Percentiles rank a stretch among this genome's conserved stretches.
phyloP scores from a whole-genome alignment of 495 filamentous ascomycete genomes.

The Hypoxylon crocopeplum region DNA sequence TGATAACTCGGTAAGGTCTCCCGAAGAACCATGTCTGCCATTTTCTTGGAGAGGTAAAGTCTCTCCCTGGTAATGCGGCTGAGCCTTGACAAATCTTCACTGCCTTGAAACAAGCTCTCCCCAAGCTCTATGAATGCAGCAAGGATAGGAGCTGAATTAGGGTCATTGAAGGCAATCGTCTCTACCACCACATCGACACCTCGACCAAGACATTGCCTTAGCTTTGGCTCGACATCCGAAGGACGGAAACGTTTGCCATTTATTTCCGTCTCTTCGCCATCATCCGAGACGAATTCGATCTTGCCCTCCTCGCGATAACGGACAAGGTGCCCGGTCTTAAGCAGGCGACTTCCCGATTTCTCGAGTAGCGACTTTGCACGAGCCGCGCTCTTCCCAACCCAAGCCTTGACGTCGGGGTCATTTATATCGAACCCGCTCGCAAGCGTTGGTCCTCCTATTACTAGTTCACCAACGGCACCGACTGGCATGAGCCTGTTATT shows the following conservation, averaged over 20 bases:
- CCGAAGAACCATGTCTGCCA: conserved; percentile 46
- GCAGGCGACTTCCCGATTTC: conserved; percentile 36
- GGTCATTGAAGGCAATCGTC: conserved; percentile 49
- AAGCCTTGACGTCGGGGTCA: conserved; percentile 29
- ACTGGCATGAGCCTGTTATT: conserved; percentile 54
- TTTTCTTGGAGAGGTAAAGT: conserved; percentile 47
- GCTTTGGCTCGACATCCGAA: conserved; percentile 50
- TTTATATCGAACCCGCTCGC: conserved; percentile 37
- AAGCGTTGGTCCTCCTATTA: conserved; percentile 55
- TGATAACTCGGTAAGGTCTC: conserved; percentile 42
- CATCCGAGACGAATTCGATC: conserved; percentile 51
- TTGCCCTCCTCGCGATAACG: conserved; percentile 52
- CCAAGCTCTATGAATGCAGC: conserved; percentile 56
- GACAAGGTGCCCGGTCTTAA: conserved; percentile 54
- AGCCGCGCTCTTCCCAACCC: conserved; percentile 19
- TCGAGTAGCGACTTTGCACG: conserved; percentile 31
- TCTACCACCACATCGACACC: conserved; percentile 56
- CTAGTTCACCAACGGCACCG: conserved; percentile 55
- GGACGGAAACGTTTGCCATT: conserved; percentile 45
- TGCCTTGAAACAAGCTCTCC: conserved; percentile 42
- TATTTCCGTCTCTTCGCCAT: conserved; percentile 38
- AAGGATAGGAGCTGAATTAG: conserved; percentile 43
- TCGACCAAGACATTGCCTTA: conserved; percentile 53
- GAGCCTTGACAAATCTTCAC: conserved; percentile 42
- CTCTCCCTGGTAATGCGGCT: conserved; percentile 45